phyloP scores from a whole-genome alignment of 164 flowering plant species.

The Litsea cubeba region DNA sequence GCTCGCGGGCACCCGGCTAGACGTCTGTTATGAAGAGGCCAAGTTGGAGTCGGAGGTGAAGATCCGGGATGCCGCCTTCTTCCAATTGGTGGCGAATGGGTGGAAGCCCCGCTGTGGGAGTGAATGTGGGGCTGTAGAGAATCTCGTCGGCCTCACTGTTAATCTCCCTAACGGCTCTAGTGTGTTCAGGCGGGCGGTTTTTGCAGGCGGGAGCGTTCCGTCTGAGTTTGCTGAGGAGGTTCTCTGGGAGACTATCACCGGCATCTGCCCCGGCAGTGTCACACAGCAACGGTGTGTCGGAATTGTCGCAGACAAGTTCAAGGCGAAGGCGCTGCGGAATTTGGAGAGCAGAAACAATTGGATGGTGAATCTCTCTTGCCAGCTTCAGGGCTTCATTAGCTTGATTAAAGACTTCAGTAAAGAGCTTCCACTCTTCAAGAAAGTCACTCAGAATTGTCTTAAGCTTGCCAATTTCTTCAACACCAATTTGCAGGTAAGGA shows the following conservation, averaged over 20 bases:
- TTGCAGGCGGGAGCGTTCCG: slow-evolving; percentile 53
- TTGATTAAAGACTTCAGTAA: slow-evolving; percentile 70
- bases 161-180: slow-evolving; percentile 95
- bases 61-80: slow-evolving; percentile 87
- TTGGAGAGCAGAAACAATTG: slow-evolving; percentile 79
- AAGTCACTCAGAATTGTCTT: slow-evolving; percentile 52
- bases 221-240: slow-evolving; percentile 82
- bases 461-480: slow-evolving; percentile 64
- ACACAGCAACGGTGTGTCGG: slow-evolving; percentile 63
- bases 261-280: slow-evolving; percentile 48
- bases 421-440: slow-evolving; percentile 62
- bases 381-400: slow-evolving; percentile 63
- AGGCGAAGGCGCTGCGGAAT: slow-evolving; percentile 68
- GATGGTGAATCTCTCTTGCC: slow-evolving; percentile 91
- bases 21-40: slow-evolving; percentile 63
- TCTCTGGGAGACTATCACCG: slow-evolving; percentile 63
- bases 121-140: slow-evolving; percentile 31
- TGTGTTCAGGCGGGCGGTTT: slow-evolving; percentile 67
- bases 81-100: slow-evolving; percentile 80
- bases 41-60: slow-evolving; percentile 64
- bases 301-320: slow-evolving; percentile 76
- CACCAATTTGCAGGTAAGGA: slow-evolving; percentile 47
- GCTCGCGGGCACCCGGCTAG: slow-evolving; percentile 54
- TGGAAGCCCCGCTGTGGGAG: slow-evolving; percentile 43
- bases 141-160: slow-evolving; percentile 66